Evolutionary conservation across 805 yeast species (phyloP).

Genomic region (Candida succiphila): DNA sequence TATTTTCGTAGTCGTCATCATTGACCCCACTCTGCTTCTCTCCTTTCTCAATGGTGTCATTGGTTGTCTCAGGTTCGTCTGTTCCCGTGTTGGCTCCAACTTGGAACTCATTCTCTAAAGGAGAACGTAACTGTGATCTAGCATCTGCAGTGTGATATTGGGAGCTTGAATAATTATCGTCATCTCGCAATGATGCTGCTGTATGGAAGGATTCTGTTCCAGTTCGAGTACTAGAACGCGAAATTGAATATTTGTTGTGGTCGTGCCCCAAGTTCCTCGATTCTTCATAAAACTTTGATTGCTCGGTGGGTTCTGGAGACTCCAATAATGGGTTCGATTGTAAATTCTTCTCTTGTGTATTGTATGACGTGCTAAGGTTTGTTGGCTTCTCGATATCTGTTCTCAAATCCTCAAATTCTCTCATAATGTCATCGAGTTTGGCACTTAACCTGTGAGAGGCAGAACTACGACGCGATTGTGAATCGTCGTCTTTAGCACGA

Average conservation of each 20-base stretch:
- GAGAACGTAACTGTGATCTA: conserved; percentile 6
- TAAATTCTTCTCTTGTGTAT: too few relatives aligned
- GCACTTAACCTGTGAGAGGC: conserved; percentile 10
- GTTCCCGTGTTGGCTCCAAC: conserved; percentile 5
- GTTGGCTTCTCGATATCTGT: conserved; percentile 11
- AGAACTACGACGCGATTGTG: not conserved
- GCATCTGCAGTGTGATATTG: too few relatives aligned
- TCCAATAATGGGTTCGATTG: too few relatives aligned
- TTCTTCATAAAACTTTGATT: too few relatives aligned
- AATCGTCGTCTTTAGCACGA: conserved; percentile 1
- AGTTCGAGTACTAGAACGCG: conserved; percentile 8
- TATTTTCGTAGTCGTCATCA: conserved; percentile 12
- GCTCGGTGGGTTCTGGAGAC: too few relatives aligned
- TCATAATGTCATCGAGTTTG: conserved; percentile 21
- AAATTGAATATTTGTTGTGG: not conserved
- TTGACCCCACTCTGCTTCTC: not conserved
- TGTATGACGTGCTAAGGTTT: too few relatives aligned
- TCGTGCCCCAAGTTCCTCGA: not conserved
- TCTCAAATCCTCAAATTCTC: conserved; percentile 19
- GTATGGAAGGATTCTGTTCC: conserved; percentile 17
- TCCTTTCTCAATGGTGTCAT: not conserved
- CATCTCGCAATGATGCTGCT: conserved; percentile 6
- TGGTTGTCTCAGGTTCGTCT: not conserved
- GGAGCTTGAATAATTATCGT: conserved; percentile 1
- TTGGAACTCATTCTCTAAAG: conserved; percentile 8